phyloP scores from a whole-genome alignment of 495 filamentous ascomycete genomes.

The Aspergillus baeticus region DNA sequence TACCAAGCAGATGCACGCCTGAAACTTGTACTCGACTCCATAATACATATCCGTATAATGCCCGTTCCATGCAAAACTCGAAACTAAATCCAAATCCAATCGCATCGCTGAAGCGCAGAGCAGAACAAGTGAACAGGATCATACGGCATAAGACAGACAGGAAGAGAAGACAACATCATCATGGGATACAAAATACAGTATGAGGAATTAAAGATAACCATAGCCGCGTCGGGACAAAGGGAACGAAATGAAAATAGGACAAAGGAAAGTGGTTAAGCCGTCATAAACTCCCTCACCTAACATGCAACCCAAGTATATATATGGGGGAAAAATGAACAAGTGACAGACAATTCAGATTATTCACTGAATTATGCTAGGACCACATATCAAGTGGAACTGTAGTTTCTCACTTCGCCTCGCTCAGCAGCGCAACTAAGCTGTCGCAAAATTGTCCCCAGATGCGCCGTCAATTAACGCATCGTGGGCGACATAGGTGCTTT shows the following conservation, averaged over 20 bases:
- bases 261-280: background rate
- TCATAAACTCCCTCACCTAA: background rate
- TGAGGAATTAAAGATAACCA: background rate
- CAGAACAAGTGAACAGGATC: background rate
- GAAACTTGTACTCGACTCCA: too few species aligned
- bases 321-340: too few species aligned
- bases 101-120: conserved; percentile 1
- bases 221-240: background rate
- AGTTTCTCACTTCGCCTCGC: too few species aligned
- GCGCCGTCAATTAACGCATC: conserved; percentile 1
- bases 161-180: background rate
- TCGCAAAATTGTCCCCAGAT: background rate
- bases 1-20: too few species aligned
- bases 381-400: too few species aligned
- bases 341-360: too few species aligned
- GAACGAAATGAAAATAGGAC: background rate
- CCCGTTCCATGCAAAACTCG: too few species aligned
- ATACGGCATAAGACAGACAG: background rate
- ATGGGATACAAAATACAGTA: background rate
- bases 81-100: too few species aligned
- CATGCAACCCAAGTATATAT: too few species aligned
- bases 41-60: too few species aligned
- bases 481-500: background rate
- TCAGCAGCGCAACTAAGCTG: background rate
- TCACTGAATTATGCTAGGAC: too few species aligned